Evolutionary conservation across 2,329 filamentous ascomycete genomes (phyloP), one percentile per base, ranked within the genome.

Genomic region (Helicocarpus griseus): DNA sequence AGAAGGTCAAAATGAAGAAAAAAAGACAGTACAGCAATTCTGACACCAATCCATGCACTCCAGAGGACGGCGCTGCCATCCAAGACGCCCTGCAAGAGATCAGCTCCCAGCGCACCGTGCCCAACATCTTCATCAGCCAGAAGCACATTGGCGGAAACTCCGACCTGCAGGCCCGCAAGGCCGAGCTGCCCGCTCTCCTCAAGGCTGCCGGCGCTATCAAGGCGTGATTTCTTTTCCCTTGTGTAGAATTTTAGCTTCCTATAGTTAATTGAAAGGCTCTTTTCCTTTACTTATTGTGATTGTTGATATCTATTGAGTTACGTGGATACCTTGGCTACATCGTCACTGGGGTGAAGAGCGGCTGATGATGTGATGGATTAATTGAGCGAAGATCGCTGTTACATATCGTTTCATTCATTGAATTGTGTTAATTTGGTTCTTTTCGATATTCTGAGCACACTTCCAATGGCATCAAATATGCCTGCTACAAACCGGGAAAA

Each of bases 71-170:
- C 58, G 68, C 73, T 58, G 89, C 77, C 11, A 81, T 98, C 64
- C 93, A 98, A 77, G 77, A 82, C 58, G 89, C 89, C 24, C 86
- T 98, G 55, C 70, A 80, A 60, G 79, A 91, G 57, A 80, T 97
- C 63, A 88, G 83, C 52, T 77, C 80, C 69, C 93, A 98, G 78
- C 78, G 83, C 64, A 91, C 87, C 63, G 93, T 98, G 5, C 93
- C 93, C 63, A 97, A 97, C 77, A 86, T 95, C 75, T 97, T 87
- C 77, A 97, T 98, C 72, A 75, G 74, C 61, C 75, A 89, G 75
- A 76, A 94, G 76, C 91, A 96, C 73, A 94, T 98, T 68, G 93
- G 93, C 57, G 93, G 93, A 60, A 97, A 97, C 81, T 95, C 89
- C 22, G 91, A 93, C 61, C 70, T 94, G 57, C 85, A 90, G 73